phyloP scores from a whole-genome alignment of 345 rosid species.

The Ailanthus altissimus region DNA sequence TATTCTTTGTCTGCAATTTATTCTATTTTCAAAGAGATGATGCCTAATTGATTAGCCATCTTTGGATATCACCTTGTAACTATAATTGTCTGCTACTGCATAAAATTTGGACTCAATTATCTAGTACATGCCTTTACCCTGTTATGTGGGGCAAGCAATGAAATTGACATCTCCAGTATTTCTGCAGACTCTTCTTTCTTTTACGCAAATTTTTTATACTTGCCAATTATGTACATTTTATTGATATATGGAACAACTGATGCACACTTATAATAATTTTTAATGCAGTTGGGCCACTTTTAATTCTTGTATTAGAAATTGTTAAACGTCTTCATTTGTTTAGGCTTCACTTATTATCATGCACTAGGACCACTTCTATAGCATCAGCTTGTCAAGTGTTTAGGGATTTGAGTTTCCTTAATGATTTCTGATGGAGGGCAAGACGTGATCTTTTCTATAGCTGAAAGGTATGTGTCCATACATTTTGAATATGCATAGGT shows the following conservation, averaged over 20 bases:
- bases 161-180: neutral
- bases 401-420: neutral
- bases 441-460: neutral
- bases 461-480: neutral
- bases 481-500: neutral
- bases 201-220: neutral
- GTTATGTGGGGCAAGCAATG: neutral
- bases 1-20: neutral
- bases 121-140: neutral
- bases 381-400: neutral
- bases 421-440: slow-evolving; percentile 1
- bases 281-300: too few relatives aligned
- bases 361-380: too few relatives aligned
- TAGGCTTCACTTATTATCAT: too few relatives aligned
- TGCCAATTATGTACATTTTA: neutral
- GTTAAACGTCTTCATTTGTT: too few relatives aligned
- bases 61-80: neutral
- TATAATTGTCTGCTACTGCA: neutral
- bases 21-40: neutral
- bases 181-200: neutral
- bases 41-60: neutral
- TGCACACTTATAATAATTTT: too few relatives aligned
- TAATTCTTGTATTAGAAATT: too few relatives aligned
- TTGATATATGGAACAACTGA: too few relatives aligned
- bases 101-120: neutral